Evolutionary conservation across 2,329 filamentous ascomycete species (phyloP), one percentile per base, ranked within the genome.

Genomic region (Sporothrix variecibatus): DNA sequence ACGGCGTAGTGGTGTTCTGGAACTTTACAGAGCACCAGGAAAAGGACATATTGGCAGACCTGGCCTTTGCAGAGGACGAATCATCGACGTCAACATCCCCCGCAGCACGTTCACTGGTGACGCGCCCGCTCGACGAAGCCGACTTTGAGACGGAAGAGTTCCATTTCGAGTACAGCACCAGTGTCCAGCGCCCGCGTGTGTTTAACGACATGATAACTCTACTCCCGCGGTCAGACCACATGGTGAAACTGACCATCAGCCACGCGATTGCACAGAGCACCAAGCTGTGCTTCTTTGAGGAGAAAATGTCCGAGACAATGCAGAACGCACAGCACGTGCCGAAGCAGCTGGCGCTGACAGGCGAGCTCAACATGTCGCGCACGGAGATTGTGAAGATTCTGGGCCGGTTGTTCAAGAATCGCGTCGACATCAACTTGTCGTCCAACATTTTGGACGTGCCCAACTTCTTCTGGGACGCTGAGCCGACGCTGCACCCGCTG

Each of bases 151-250:
- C 93, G 0, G 96, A 99, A 81, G 95, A 98, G 80, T 98, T 99
- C 79, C 95, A 99, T 81, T 99, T 99, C 80, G 95, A 98, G 82
- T 99, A 99, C 85, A 97, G 94, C 79, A 88, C 90, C 0, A 88
- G 94, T 74, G 94, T 96, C 46, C 92, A 94, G 76, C 90, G 95
- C 69, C 96, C 96, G 4, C 90, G 96, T 73, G 93, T 99, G 40
- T 99, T 97, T 85, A 98, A 99, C 83, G 96, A 99, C 82, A 99
- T 99, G 96, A 98, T 99, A 79, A 99, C 96, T 0, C 85, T 99
- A 62, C 88, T 97, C 76, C 97, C 94, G 75, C 92, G 94, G 53
- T 89, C 87, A 38, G 96, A 99, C 83, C 96, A 99, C 84, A 98
- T 99, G 95, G 97, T 98, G 81, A 98, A 98, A 83, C 87, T 99